These are phyloP conservation scores for Fusarium oxysporum DNA, from an alignment of 2,329 filamentous ascomycete genomes.

Conservation along the genomic window DNA sequence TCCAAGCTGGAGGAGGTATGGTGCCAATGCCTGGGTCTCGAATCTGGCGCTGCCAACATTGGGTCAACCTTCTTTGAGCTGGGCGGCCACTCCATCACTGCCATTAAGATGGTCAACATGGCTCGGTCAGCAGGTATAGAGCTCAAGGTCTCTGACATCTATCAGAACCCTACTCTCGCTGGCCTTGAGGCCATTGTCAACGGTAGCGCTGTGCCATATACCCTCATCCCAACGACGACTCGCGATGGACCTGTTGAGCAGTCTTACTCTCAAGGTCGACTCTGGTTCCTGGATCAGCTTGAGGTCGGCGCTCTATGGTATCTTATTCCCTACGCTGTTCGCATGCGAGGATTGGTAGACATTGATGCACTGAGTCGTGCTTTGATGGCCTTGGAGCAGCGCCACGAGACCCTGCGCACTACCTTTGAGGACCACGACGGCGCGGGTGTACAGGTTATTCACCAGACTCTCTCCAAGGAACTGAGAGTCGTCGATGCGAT, in stretches of 20 bases:
- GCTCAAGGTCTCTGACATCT: slow-evolving; percentile 11
- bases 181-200: not conserved
- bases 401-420: not conserved
- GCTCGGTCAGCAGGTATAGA: not conserved
- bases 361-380: not conserved
- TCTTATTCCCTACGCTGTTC: not conserved
- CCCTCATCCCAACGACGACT: accelerated
- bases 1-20: not conserved
- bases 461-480: not conserved
- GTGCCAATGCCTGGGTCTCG: not conserved
- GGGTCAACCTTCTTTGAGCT: slow-evolving; percentile 5
- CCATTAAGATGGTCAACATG: slow-evolving; percentile 20
- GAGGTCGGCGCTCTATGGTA: slow-evolving; percentile 10
- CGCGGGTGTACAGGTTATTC: not conserved
- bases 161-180: not conserved
- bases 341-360: not conserved
- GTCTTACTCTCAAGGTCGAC: slow-evolving; percentile 7
- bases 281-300: slow-evolving; percentile 22
- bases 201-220: not conserved
- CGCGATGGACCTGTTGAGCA: not conserved
- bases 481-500: slow-evolving; percentile 69
- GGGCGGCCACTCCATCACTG: slow-evolving; percentile 5
- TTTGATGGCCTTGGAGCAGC: not conserved
- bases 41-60: not conserved
- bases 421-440: not conserved